Evolutionary conservation across 371 early-diverging fungal species (phyloP).

Genomic region (Rhizopus sp.): DNA sequence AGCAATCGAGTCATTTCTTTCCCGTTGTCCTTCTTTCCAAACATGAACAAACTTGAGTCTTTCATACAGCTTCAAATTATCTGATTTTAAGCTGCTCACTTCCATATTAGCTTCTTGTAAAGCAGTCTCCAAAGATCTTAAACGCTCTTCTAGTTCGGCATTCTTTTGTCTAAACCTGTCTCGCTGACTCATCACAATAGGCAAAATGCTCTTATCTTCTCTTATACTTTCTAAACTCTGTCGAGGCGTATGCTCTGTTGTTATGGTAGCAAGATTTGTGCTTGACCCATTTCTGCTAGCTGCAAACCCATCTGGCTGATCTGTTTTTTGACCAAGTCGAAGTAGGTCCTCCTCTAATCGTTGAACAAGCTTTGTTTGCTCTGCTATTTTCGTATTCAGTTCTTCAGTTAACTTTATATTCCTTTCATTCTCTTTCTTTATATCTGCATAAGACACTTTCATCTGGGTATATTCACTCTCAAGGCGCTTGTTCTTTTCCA

Average conservation of each 20-base stretch:
- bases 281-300: conserved; percentile 2
- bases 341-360: conserved; percentile 76
- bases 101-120: conserved; percentile 70
- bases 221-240: conserved; percentile 15
- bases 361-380: conserved; percentile 62
- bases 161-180: conserved; percentile 88
- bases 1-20: conserved; percentile 25
- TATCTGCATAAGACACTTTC: conserved; percentile 55
- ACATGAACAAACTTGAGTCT: conserved; percentile 72
- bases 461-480: conserved; percentile 75
- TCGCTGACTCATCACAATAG: conserved; percentile 87
- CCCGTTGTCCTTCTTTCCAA: conserved; percentile 49
- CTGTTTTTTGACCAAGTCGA: conserved; percentile 41
- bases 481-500: conserved; percentile 83
- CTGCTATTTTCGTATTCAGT: conserved; percentile 37
- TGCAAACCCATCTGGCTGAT: neutral
- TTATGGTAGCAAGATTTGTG: conserved; percentile 12
- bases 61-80: conserved; percentile 88
- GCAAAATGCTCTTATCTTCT: conserved; percentile 66
- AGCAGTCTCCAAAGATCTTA: conserved; percentile 56
- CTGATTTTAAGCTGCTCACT: conserved; percentile 65
- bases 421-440: conserved; percentile 37
- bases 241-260: conserved; percentile 20
- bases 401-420: conserved; percentile 28
- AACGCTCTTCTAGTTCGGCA: conserved; percentile 79